These are phyloP conservation scores for Fomes fomentarius DNA, from an alignment of 1,284 basidiomycete species.

Conservation along the genomic window DNA sequence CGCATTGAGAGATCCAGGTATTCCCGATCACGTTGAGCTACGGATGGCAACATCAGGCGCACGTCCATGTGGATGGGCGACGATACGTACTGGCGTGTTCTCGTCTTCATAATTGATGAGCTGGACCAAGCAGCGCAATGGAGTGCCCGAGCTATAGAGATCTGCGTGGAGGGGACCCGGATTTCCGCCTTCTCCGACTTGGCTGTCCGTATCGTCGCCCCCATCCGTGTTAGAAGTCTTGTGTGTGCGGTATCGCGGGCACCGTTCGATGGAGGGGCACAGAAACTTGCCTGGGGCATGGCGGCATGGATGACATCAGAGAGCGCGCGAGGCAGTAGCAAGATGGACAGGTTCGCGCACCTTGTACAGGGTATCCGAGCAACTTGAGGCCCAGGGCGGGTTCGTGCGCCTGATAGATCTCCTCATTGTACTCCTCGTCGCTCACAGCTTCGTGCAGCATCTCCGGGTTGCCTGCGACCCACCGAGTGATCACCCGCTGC, in stretches of 20 bases:
- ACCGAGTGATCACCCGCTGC: conserved; percentile 4
- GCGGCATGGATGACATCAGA: no score
- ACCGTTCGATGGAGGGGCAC: not conserved
- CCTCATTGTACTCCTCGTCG: not conserved
- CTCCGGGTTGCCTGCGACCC: conserved; percentile 9
- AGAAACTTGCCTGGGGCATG: not conserved
- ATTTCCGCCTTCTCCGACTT: not conserved
- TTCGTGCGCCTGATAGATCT: conserved; percentile 5
- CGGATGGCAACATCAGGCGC: not conserved
- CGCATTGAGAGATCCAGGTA: conserved; percentile 14
- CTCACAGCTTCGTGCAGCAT: not conserved
- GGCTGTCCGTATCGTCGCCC: no score
- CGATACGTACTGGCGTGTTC: not conserved
- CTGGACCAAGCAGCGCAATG: conserved; percentile 16
- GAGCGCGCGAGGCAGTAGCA: no score
- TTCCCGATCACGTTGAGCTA: conserved; percentile 11
- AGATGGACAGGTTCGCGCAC: not conserved
- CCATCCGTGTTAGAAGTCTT: no score
- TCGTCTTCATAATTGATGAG: conserved; percentile 7
- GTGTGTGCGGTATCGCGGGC: no score
- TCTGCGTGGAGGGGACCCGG: not conserved
- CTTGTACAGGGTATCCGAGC: conserved; percentile 10
- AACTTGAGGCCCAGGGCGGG: conserved; percentile 13
- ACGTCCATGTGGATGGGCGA: no score
- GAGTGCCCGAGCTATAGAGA: not conserved